Percentiles rank a stretch among this genome's conserved stretches.
Evolutionary conservation across 2,329 filamentous ascomycete species (phyloP).

Genomic region (Arachnomyces sp.): DNA sequence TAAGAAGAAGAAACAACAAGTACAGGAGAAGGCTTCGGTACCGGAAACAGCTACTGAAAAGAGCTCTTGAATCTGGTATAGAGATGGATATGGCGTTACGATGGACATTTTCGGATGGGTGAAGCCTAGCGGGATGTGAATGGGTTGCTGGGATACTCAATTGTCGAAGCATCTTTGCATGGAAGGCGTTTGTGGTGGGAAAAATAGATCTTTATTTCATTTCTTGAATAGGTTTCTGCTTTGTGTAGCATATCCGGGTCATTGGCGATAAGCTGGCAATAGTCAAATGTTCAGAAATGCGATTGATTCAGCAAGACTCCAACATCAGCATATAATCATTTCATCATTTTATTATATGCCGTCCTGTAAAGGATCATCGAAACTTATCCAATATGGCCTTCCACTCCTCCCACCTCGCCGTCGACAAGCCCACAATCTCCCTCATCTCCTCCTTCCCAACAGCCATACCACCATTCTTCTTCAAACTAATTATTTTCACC

Average conservation of each 20-base stretch:
- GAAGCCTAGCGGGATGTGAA: no score
- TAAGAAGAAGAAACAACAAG: conserved; percentile 11
- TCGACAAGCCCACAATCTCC: conserved; percentile 51
- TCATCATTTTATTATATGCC: conserved; percentile 13
- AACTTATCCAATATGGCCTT: conserved; percentile 30
- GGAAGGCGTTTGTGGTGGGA: no score
- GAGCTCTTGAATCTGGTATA: conserved; percentile 14
- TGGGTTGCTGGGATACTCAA: no score
- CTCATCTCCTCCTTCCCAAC: conserved; percentile 57
- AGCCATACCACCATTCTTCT: conserved; percentile 72
- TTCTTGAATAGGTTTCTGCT: no score
- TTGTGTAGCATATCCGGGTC: no score
- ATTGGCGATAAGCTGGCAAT: no score
- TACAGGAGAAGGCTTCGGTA: not conserved
- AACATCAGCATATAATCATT: no score
- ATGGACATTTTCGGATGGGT: no score
- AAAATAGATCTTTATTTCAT: no score
- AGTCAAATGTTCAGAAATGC: no score
- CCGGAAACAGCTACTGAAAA: conserved; percentile 10
- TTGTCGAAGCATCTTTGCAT: no score
- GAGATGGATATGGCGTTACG: not conserved
- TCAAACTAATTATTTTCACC: conserved; percentile 55
- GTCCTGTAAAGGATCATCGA: not conserved
- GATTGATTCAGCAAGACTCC: no score
- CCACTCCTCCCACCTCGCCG: conserved; percentile 57